Evolutionary conservation across 768 basidiomycete genomes (phyloP).

Genomic region (Tremella fuciformis): DNA sequence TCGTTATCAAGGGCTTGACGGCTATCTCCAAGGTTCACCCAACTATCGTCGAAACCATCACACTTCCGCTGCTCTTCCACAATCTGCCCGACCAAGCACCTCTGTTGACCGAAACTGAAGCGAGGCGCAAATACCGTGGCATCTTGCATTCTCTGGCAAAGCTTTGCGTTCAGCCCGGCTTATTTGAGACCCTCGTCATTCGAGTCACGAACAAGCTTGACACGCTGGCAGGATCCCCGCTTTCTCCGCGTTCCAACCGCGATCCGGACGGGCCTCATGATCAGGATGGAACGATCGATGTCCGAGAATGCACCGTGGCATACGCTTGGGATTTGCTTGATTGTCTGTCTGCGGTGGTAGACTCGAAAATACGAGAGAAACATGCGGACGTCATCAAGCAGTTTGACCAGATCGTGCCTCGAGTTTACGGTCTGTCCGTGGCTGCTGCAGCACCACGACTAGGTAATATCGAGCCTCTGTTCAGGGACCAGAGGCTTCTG

Average conservation of each 20-base stretch:
- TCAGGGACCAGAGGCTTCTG: conserved; percentile 60
- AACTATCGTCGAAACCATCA: conserved; percentile 66
- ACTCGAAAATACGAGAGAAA: conserved; percentile 56
- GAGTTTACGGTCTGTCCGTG: conserved; percentile 67
- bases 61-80: conserved; percentile 74
- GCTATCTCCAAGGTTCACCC: conserved; percentile 58
- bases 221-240: conserved; percentile 41
- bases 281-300: conserved; percentile 15
- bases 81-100: conserved; percentile 70
- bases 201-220: conserved; percentile 75
- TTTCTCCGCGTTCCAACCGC: conserved; percentile 8
- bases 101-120: conserved; percentile 57
- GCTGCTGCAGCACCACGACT: conserved; percentile 49
- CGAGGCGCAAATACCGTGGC: conserved; percentile 66
- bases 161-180: conserved; percentile 67
- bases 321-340: conserved; percentile 81
- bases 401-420: conserved; percentile 69
- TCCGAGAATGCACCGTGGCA: conserved; percentile 62
- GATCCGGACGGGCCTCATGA: conserved; percentile 49
- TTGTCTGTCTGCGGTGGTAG: conserved; percentile 65
- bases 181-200: conserved; percentile 82
- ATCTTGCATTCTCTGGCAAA: conserved; percentile 66
- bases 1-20: conserved; percentile 45
- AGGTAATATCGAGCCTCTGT: conserved; percentile 26
- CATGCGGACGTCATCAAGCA: conserved; percentile 78